Percentiles rank a stretch among this genome's conserved stretches.
Evolutionary conservation across 2,329 filamentous ascomycete species (phyloP).

Genomic region (Allantophomopsis lycopodina): DNA sequence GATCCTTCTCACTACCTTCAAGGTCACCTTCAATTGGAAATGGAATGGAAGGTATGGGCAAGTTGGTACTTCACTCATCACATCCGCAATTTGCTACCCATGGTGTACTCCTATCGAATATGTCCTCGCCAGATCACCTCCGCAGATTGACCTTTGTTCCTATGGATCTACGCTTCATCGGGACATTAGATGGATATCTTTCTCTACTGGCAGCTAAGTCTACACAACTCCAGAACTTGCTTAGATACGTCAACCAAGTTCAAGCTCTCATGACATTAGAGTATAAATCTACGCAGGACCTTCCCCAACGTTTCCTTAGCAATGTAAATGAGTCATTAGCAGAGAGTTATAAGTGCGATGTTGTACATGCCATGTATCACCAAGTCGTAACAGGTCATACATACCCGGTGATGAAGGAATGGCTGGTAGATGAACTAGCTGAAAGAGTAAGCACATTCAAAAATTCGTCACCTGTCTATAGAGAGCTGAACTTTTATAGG

Average conservation of each 20-base stretch:
- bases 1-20: slow-evolving; percentile 39
- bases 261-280: slow-evolving; percentile 68
- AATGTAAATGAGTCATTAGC: slow-evolving; percentile 65
- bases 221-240: slow-evolving; percentile 72
- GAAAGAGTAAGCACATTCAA: slow-evolving; percentile 46
- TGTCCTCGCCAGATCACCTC: slow-evolving; percentile 29
- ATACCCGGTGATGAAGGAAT: slow-evolving; percentile 63
- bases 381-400: slow-evolving; percentile 75
- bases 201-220: slow-evolving; percentile 77
- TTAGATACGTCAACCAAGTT: slow-evolving; percentile 74
- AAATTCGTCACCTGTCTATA: neutral
- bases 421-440: slow-evolving; percentile 72
- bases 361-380: slow-evolving; percentile 71
- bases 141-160: slow-evolving; percentile 47
- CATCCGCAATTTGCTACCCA: slow-evolving; percentile 67
- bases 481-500: slow-evolving; percentile 30
- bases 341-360: slow-evolving; percentile 47
- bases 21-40: slow-evolving; percentile 3
- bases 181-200: slow-evolving; percentile 64
- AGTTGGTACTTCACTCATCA: slow-evolving; percentile 47
- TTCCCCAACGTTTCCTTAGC: slow-evolving; percentile 65
- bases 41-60: slow-evolving; percentile 6
- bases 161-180: slow-evolving; percentile 73
- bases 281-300: slow-evolving; percentile 69
- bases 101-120: slow-evolving; percentile 36